Conservation (phyloP, 441 rosid species). For the Euphorbia schlechtendalii region DNA sequence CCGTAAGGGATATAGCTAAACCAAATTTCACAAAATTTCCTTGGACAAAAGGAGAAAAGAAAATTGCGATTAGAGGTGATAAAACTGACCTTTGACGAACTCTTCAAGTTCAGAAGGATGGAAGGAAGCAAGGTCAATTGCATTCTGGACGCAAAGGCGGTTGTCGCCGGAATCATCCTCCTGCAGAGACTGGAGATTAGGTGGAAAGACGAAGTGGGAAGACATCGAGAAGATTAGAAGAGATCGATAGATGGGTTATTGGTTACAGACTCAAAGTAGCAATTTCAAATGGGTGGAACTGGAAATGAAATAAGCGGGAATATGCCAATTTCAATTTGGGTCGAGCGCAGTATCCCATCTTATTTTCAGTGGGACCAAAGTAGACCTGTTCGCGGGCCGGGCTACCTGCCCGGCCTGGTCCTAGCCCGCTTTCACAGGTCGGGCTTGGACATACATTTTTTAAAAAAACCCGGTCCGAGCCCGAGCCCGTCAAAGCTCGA, state of each 20-base stretch:
- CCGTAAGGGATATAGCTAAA: neutral
- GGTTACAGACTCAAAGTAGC: neutral
- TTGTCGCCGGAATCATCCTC: slow-evolving; percentile 27
- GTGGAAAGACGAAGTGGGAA: slow-evolving; percentile 73
- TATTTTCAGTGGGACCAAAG: too few species aligned
- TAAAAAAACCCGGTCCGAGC: too few species aligned
- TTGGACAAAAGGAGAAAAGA: neutral
- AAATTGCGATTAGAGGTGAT: neutral
- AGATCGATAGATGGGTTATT: neutral
- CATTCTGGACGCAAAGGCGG: slow-evolving; percentile 50
- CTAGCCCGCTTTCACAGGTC: too few species aligned
- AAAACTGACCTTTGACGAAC: slow-evolving; percentile 73
- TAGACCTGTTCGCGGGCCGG: too few species aligned
- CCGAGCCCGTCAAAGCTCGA: too few species aligned
- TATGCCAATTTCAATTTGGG: neutral
- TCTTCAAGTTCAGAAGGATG: slow-evolving; percentile 71
- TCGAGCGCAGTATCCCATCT: neutral
- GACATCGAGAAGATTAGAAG: slow-evolving; percentile 37
- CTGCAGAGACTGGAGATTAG: slow-evolving; percentile 57
- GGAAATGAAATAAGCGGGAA: slow-evolving; percentile 13
- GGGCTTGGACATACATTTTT: too few species aligned
- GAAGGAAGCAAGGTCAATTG: slow-evolving; percentile 48
- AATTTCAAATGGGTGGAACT: slow-evolving; percentile 9
- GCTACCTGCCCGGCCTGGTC: too few species aligned
- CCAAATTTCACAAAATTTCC: neutral